A percentile compares a stretch with the other conserved stretches of the same genome.
Conservation (phyloP, 805 yeast genomes). For the Metschnikowia hibisci region DNA sequence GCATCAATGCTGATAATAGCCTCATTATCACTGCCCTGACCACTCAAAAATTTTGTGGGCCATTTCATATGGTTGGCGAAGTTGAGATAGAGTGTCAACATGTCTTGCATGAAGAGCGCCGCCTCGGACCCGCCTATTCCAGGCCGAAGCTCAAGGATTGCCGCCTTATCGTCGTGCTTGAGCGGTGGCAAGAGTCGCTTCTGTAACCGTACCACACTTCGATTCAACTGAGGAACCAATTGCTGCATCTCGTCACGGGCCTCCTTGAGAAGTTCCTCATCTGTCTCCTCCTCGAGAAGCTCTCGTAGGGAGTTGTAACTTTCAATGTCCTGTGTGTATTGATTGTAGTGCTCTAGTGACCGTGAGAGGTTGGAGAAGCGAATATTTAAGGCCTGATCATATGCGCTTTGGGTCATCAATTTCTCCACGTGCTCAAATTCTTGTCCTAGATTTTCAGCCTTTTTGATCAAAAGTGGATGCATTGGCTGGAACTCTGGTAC, state of each 20-base stretch:
- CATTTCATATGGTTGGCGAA: constrained; percentile 66
- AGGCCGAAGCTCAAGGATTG: constrained; percentile 82
- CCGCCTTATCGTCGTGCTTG: constrained; percentile 69
- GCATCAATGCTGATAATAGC: constrained; percentile 63
- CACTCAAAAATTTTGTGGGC: constrained; percentile 59
- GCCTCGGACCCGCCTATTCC: constrained; percentile 98
- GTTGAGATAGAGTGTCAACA: constrained; percentile 74
- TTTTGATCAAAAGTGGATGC: constrained; percentile 37
- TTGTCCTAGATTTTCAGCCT: constrained; percentile 31
- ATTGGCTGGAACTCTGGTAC: constrained; percentile 18
- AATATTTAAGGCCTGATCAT: constrained; percentile 31
- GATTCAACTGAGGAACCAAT: constrained; percentile 42
- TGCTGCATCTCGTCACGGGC: constrained; percentile 58
- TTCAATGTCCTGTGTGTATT: constrained; percentile 25
- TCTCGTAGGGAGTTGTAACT: constrained; percentile 25
- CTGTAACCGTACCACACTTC: constrained; percentile 46
- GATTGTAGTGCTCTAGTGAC: constrained; percentile 30
- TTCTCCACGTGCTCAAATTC: constrained; percentile 29
- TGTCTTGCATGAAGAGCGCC: constrained; percentile 74
- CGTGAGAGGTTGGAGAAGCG: constrained; percentile 31
- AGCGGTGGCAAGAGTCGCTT: constrained; percentile 68
- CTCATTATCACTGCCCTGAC: constrained; percentile 71
- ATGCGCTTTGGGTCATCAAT: constrained; percentile 26
- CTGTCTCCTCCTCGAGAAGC: constrained; percentile 22
- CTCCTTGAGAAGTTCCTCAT: constrained; percentile 42